These are phyloP conservation scores for Penicillium frequentans DNA, from an alignment of 2,329 filamentous ascomycete genomes.

Conservation along the genomic window DNA sequence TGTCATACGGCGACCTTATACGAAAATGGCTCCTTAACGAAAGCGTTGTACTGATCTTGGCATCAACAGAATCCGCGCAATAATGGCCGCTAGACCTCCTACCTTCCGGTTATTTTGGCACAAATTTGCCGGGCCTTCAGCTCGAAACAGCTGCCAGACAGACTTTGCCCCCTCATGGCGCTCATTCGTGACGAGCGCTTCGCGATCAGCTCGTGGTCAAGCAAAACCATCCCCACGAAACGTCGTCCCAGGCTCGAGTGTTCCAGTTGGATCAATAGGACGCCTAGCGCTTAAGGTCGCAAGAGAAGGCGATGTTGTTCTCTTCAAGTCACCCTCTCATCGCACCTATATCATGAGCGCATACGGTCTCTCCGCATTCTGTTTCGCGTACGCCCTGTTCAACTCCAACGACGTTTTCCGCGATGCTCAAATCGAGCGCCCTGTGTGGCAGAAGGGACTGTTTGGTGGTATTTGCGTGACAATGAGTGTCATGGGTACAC, in stretches of 20 bases:
- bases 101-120: slow-evolving; percentile 28
- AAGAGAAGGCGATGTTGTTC: slow-evolving; percentile 55
- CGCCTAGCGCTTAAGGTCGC: slow-evolving; percentile 53
- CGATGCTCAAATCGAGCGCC: slow-evolving; percentile 53
- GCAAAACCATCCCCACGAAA: slow-evolving; percentile 7
- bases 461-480: slow-evolving; percentile 60
- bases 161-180: slow-evolving; percentile 23
- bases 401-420: slow-evolving; percentile 54
- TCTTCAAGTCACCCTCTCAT: slow-evolving; percentile 67
- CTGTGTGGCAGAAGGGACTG: slow-evolving; percentile 57
- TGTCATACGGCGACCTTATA: neutral
- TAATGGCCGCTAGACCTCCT: slow-evolving; percentile 33
- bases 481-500: slow-evolving; percentile 61
- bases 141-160: slow-evolving; percentile 15
- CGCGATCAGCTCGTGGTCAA: slow-evolving; percentile 21
- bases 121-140: slow-evolving; percentile 21
- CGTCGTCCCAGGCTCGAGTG: neutral
- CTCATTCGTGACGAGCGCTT: slow-evolving; percentile 30
- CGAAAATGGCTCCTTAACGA: neutral
- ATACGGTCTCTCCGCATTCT: slow-evolving; percentile 57
- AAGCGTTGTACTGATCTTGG: slow-evolving; percentile 10
- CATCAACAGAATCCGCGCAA: slow-evolving; percentile 13
- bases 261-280: slow-evolving; percentile 43
- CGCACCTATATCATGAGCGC: slow-evolving; percentile 62
- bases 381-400: slow-evolving; percentile 52